Evolutionary conservation across 1,284 basidiomycete genomes (phyloP).

Genomic region (Ustilago lituana): DNA sequence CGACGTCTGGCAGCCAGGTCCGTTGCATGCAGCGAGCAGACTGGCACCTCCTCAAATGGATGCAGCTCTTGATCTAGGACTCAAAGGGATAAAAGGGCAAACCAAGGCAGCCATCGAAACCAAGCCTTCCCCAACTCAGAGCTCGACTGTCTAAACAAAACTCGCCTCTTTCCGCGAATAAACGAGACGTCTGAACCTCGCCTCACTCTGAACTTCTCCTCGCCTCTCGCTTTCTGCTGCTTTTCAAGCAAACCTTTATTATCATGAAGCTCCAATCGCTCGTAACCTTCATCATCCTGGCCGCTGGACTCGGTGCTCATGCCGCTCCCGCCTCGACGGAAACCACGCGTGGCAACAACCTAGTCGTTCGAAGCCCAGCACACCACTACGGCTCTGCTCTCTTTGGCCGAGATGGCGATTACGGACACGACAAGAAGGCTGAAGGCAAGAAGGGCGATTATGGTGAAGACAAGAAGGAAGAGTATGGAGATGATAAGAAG

Average conservation of each 20-base stretch:
- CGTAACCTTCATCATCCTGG: constrained; percentile 30
- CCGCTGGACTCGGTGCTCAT: constrained; percentile 26
- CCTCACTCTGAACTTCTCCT: no score
- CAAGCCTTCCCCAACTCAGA: no score
- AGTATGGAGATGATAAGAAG: constrained; percentile 1
- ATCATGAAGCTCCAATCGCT: constrained; percentile 37
- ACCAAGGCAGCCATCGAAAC: no score
- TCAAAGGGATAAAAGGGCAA: background rate
- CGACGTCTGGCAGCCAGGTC: no score
- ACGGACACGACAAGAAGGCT: background rate
- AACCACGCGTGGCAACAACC: constrained; percentile 5
- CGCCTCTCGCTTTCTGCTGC: background rate
- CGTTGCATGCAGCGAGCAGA: no score
- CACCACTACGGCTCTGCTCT: background rate
- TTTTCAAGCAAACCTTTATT: no score
- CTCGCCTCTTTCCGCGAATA: no score
- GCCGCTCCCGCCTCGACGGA: constrained; percentile 22
- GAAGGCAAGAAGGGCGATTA: background rate
- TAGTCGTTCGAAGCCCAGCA: constrained; percentile 9
- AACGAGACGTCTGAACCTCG: no score
- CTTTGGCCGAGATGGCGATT: constrained; percentile 13
- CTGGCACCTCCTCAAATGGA: no score
- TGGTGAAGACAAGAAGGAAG: background rate
- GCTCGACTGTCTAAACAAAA: no score
- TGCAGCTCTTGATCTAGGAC: no score